These are phyloP conservation scores for Podosphaera xanthii DNA, from an alignment of 2,329 filamentous ascomycete species.

Conservation along the genomic window DNA sequence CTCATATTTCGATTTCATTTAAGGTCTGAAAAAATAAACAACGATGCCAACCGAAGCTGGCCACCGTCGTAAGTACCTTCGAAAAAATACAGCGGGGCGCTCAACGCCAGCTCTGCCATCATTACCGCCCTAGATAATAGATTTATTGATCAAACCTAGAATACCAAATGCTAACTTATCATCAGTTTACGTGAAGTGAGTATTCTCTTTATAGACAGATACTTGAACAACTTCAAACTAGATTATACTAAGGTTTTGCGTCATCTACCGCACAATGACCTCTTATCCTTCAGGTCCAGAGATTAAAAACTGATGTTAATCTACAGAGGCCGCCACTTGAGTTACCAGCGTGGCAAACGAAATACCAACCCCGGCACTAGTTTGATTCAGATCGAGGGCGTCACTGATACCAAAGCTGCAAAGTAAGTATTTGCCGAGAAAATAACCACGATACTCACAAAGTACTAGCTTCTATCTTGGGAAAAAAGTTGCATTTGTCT, in stretches of 20 bases:
- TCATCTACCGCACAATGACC: neutral
- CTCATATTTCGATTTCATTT: conserved; percentile 18
- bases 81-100: neutral
- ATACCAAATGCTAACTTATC: conserved; percentile 13
- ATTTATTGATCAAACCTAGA: neutral
- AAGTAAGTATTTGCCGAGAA: conserved; percentile 32
- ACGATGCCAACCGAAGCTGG: conserved; percentile 76
- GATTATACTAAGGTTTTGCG: neutral
- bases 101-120: conserved; percentile 2
- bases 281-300: neutral
- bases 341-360: conserved; percentile 90
- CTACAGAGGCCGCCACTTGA: conserved; percentile 83
- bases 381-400: conserved; percentile 97
- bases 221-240: neutral
- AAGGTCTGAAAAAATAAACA: conserved; percentile 28
- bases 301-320: conserved; percentile 7
- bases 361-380: conserved; percentile 75
- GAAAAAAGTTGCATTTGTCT: conserved; percentile 98
- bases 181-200: conserved; percentile 78
- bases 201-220: conserved; percentile 16
- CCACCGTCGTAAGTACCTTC: conserved; percentile 56
- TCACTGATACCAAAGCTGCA: conserved; percentile 73
- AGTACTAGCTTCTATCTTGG: conserved; percentile 61
- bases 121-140: neutral
- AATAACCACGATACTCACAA: conserved; percentile 7